These are phyloP conservation scores for Combretum micranthum DNA, from an alignment of 345 rosid genomes.

Conservation along the genomic window DNA sequence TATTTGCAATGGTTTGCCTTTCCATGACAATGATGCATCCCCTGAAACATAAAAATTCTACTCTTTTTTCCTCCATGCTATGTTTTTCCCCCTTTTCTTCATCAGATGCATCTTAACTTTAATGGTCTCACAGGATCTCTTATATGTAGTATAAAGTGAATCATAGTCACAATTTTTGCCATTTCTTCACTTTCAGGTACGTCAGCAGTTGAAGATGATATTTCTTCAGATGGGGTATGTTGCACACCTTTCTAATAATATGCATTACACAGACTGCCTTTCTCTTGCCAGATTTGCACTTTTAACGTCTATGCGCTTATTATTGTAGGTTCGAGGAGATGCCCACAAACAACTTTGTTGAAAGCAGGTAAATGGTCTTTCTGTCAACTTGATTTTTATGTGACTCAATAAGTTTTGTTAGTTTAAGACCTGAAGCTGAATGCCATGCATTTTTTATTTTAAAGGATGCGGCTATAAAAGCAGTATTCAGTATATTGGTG, in stretches of 20 bases:
- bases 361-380: conserved; percentile 64
- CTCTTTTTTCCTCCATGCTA: not conserved
- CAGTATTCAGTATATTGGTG: no score
- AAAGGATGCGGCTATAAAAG: no score
- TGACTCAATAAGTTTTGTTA: not conserved
- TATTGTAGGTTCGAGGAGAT: conserved; percentile 85
- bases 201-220: conserved; percentile 69
- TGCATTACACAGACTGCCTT: no score
- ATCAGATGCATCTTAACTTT: no score
- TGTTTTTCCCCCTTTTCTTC: no score
- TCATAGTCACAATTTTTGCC: not conserved
- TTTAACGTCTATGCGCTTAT: conserved; percentile 3
- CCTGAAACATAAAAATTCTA: not conserved
- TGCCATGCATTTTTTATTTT: no score
- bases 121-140: not conserved
- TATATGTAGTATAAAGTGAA: not conserved
- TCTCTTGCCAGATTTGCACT: not conserved
- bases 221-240: conserved; percentile 80
- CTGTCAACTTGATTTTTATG: not conserved
- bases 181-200: conserved; percentile 41
- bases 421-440: no score
- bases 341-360: conserved; percentile 91
- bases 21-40: not conserved
- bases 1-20: not conserved
- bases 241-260: no score